Base-by-base conservation (phyloP, 75 land plant genomes). In the Sequoiadendron giganteum region DNA sequence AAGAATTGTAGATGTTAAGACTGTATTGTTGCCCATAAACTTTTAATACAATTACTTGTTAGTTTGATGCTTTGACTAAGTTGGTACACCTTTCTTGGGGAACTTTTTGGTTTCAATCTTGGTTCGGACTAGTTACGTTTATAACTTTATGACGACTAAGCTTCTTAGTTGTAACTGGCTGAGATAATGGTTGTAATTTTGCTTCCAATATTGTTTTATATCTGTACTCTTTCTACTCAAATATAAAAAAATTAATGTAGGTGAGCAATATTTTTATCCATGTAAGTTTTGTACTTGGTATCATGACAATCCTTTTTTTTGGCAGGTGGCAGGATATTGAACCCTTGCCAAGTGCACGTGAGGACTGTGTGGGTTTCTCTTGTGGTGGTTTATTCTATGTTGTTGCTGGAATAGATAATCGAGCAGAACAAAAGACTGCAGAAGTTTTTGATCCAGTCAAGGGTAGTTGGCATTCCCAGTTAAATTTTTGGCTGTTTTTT, bases 301-400 rank as follows among this genome's bases (percentile, higher is more conserved):
- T 28, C 32, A 25, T 45, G 47, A 25, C 84, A 25, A 82, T 13
- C 47, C 47, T 82, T 15, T 82, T 32, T 82, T 89, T 39, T 89
- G 30, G 87, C 81, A 90, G 91, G 32, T 90, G 91, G 91, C 88
- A 90, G 48, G 87, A 84, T 30, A 89, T 90, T 43, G n/a, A 86
- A 84, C 87, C 90, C 28, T 56, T 90, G 30, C 87, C 90, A 42
- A 84, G 55, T 68, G 91, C 90, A 36, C 90, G 87, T 30, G 90
- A 89, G 52, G 91, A 90, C 34, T 90, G 91, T 73, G 61, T 70
- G 47, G 90, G 91, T 13, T 61, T 90, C 30, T 38, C 81, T 14
- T 85, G 43, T 55, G 39, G 83, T 48, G 91, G 85, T 70, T 48
- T 68, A 36, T 89, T 90, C 72, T 89, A 89, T 75, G 91, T 90